Evolutionary conservation across 495 filamentous ascomycete genomes (phyloP).

Genomic region (Acidiella bohemica): DNA sequence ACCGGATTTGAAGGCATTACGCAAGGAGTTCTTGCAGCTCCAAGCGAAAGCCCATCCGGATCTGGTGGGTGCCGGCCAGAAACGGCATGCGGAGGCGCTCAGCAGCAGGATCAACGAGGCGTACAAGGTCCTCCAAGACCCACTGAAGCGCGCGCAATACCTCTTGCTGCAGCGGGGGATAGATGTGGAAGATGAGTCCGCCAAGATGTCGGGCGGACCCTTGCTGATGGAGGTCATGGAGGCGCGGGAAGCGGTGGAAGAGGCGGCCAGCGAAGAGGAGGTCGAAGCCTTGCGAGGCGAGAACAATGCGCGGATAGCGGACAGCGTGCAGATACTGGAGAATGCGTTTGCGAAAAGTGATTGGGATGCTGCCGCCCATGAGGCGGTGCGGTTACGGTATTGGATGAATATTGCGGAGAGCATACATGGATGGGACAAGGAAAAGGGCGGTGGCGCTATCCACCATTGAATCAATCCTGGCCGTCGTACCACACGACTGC

Average conservation of each 20-base stretch:
- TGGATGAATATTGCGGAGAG: constrained; percentile 82
- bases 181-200: constrained; percentile 63
- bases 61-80: constrained; percentile 44
- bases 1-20: constrained; percentile 52
- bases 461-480: constrained; percentile 37
- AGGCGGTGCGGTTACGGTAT: constrained; percentile 71
- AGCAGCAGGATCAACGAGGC: constrained; percentile 77
- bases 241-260: constrained; percentile 71
- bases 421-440: constrained; percentile 70
- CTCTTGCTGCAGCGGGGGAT: constrained; percentile 57
- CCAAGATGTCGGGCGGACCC: constrained; percentile 51
- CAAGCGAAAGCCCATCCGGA: constrained; percentile 77
- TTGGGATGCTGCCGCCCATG: constrained; percentile 47
- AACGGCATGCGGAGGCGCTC: constrained; percentile 52
- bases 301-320: constrained; percentile 54
- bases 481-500: too few species aligned
- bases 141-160: constrained; percentile 73
- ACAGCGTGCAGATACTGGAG: constrained; percentile 45
- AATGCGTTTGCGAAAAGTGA: constrained; percentile 53
- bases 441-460: constrained; percentile 50
- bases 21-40: constrained; percentile 71
- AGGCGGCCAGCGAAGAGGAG: constrained; percentile 49
- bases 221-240: constrained; percentile 83
- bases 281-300: constrained; percentile 44
- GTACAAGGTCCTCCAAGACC: constrained; percentile 65